Evolutionary conservation across 2,329 filamentous ascomycete species (phyloP), one percentile per base, ranked within the genome.

Genomic region (Microcyclospora pomicola): DNA sequence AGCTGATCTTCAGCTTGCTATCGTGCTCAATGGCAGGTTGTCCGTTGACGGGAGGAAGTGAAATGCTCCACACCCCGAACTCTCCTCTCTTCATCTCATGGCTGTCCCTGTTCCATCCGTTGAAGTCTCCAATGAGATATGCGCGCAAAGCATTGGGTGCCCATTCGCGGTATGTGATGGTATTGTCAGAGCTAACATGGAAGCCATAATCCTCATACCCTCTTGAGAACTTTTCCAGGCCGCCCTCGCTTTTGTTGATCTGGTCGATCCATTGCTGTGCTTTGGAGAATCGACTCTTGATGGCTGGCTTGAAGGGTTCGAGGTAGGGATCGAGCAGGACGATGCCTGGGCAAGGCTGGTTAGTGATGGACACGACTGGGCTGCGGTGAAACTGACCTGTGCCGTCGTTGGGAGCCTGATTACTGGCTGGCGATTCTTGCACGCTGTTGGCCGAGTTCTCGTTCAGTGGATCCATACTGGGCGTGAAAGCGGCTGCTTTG

Each of bases 131-230:
- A 50, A 93, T 80, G 37, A 98, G 72, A 58, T 78, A 86, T 35
- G 91, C 91, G 54, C 82, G 71, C 31, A 75, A 68, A 38, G 86
- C 88, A 66, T 86, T 92, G 16, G 91, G 87, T 1, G 91, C 91
- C 91, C 91, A 98, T 71, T 98, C 91, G 50, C 85, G 75, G 62
- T 98, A 98, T 41, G 72, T 69, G 48, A 98, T 85, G 59, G 87
- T 86, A 59, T 84, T 84, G 53, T 93, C 77, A 38, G 75, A 67
- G 55, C 80, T 72, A 42, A 91, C 78, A 49, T 83, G 85, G 62
- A 98, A 75, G 39, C 91, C 91, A 55, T 82, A 94, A 45, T 72
- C 79, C 55, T 96, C 85, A 45, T 76, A 81, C 33, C 91, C 88
- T 63, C 73, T 82, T 52, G 82, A 88, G 65, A 96, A 98, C 59